Evolutionary conservation across 495 filamentous ascomycete species (phyloP).

Genomic region (Corynascus novoguineensis): DNA sequence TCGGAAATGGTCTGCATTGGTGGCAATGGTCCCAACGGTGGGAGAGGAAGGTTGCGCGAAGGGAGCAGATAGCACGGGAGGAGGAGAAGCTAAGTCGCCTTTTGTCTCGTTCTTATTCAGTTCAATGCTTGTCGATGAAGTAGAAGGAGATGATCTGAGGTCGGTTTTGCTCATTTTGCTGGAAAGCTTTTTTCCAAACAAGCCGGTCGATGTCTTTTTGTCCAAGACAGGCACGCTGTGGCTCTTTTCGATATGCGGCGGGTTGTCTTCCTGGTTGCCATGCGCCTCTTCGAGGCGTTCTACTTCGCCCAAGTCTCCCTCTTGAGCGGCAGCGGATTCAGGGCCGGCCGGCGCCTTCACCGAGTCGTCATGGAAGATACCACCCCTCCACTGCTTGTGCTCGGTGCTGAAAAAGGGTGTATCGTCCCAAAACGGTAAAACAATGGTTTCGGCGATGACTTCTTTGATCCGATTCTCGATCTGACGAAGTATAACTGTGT

Average conservation of each 20-base stretch:
- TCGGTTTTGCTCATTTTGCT: constrained; percentile 33
- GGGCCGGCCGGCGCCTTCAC: constrained; percentile 31
- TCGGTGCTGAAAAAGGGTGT: constrained; percentile 78
- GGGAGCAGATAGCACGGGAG: constrained; percentile 46
- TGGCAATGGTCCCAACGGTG: constrained; percentile 56
- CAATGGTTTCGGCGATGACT: constrained; percentile 84
- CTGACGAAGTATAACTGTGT: constrained; percentile 79
- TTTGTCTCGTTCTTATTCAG: constrained; percentile 17
- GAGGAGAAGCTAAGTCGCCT: constrained; percentile 27
- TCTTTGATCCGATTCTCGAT: constrained; percentile 94
- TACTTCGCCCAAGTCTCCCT: constrained; percentile 50
- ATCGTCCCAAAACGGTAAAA: constrained; percentile 95
- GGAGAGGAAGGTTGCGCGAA: constrained; percentile 61
- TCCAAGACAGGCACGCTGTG: constrained; percentile 46
- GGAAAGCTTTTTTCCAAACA: constrained; percentile 38
- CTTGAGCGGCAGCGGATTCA: constrained; percentile 51
- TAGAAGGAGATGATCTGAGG: constrained; percentile 20
- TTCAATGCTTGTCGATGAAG: constrained; percentile 41
- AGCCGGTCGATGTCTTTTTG: constrained; percentile 29
- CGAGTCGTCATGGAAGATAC: constrained; percentile 68
- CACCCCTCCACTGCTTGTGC: constrained; percentile 72
- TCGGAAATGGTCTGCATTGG: constrained; percentile 53
- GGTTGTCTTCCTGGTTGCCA: constrained; percentile 26
- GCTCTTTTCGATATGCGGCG: constrained; percentile 54
- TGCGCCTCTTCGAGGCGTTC: constrained; percentile 35